Base-by-base conservation (phyloP, 163 green algal genomes). In the Chlamydomonas reinhardtii region DNA sequence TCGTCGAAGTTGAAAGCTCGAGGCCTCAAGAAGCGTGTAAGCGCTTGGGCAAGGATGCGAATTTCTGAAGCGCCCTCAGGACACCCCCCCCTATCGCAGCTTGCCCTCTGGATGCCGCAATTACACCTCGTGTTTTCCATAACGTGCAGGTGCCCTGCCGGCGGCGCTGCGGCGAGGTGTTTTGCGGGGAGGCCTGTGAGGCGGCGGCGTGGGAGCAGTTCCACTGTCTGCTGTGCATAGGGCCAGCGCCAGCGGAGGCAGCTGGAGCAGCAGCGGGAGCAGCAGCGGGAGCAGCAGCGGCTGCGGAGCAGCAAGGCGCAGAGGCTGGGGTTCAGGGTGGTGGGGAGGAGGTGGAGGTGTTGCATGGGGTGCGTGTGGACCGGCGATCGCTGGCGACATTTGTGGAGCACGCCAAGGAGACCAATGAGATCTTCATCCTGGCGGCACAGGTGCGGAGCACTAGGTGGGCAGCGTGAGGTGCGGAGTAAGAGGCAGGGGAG, bases 381-480 rank as follows among this genome's bases (percentile, higher is more conserved):
- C 77, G 86, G 4, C 59, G 48, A 0, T 84, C 88, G 37, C 32
- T 96, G 72, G 78, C 32, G 22, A 65, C 82, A 24, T 98, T 98
- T 74, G 80, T 88, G 20, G 73, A 92, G 66, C 94, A 96, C 90
- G 96, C 96, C 17, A 87, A 93, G n/a, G 78, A 80, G 15, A 98
- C 93, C 34, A 99, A 99, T 74, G 95, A 98, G 80, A 96, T 98
- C 59, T 98, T 99, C 77, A 87, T 93, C 24, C 76, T 99, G 35
- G 96, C 95, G 4, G 96, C 95, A 0, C 76, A 93, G 61, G 94
- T 91, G 20, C 68, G 66, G n/a, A n/a, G n/a, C n/a, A n/a, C n/a
- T n/a, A n/a, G n/a, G n/a, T n/a, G n/a, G n/a, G 59, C 22, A 12
- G 22, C 3, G 59, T n/a, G 59, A 12, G 17, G 56, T 2, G 59